Evolutionary conservation across 176 grass and related monocot genomes (phyloP), one percentile per base, ranked within the genome.

Genomic region (Avena eriantha): DNA sequence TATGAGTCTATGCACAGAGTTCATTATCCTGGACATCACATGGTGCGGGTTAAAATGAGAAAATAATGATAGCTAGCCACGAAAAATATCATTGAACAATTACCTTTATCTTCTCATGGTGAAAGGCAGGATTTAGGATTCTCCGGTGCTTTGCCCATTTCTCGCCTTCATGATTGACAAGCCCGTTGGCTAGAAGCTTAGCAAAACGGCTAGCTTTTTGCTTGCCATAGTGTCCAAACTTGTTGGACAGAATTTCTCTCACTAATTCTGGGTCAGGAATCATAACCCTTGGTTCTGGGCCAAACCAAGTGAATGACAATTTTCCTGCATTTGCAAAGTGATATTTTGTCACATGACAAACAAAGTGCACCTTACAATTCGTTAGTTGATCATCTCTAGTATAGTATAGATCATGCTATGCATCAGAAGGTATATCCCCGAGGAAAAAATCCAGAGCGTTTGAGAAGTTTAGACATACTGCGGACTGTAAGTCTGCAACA

Each of bases 101-200:
- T 57, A 94, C 92, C 83, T 47, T 97, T 69, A 94, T 82, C 78
- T 97, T 97, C 78, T 93, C 92, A 53, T 89, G 70, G 69, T 94
- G 88, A 71, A 97, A 97, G 61, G 92, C 90, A 3, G 95, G 92
- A 85, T 94, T 97, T 35, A 97, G 81, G 79, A 97, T 97, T 76
- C 86, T 93, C 78, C 92, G 48, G 75, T 94, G 92, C 45, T 87
- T 97, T 54, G 64, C 88, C 94, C 92, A 97, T 86, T 92, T 92
- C 35, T 97, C 79, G 0, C 94, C 89, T 78, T 97, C 86, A 77
- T 90, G 87, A 45, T 47, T 71, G 2, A 61, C 45, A 60, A 97
- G n/a, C n/a, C 92, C 94, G 4, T 84, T n/a, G 26, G 18, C 41
- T 8, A 94, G 61, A 9, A 88, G 29, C 54, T 64, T 81, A 1